Evolutionary conservation across 495 filamentous ascomycete species (phyloP), one percentile per base, ranked within the genome.

Genomic region (Talaromyces proteolyticus): DNA sequence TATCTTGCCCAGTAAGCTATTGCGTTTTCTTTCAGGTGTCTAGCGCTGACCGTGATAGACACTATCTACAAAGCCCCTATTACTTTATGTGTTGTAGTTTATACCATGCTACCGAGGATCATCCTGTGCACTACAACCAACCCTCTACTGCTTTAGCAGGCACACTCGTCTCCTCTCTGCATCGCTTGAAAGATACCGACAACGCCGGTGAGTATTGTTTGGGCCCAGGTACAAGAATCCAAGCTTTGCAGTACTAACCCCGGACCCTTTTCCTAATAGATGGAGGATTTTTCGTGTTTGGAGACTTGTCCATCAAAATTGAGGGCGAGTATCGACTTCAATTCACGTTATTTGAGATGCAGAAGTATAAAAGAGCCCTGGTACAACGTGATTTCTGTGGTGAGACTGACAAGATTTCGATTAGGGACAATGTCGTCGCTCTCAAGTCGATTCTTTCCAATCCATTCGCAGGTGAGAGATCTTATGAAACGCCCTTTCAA

Each of bases 241-340:
- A n/a, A n/a, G n/a, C n/a, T n/a, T n/a, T n/a, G n/a, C n/a, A n/a
- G n/a, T n/a, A n/a, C 25, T 19, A 36, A 18, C 34, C 3, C 19
- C 22, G 18, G 34, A 34, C 22, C 7, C 43, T 51, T 53, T 22
- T 45, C 59, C 61, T 55, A 65, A 24, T 59, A 79, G 92, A 96
- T 75, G 91, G 90, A 11, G 91, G 87, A 2, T 98, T 94, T 72
- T 97, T 98, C 53, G 88, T 97, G n/a, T 97, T 95, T 67, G 87
- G 88, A 5, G 93, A 98, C 64, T 70, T 98, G 16, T 96, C 92
- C 0, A 81, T 94, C 21, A 86, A 88, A 63, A 74, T 87, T 17
- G 86, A 89, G 55, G 93, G 93, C 20, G 76, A 77, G 4, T 94
- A 82, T 55, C 74, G 87, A 21, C 73, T 97, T 53, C 83, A 86